These are phyloP conservation scores for Calonectria honghensis DNA, from an alignment of 2,329 filamentous ascomycete species.

Conservation along the genomic window DNA sequence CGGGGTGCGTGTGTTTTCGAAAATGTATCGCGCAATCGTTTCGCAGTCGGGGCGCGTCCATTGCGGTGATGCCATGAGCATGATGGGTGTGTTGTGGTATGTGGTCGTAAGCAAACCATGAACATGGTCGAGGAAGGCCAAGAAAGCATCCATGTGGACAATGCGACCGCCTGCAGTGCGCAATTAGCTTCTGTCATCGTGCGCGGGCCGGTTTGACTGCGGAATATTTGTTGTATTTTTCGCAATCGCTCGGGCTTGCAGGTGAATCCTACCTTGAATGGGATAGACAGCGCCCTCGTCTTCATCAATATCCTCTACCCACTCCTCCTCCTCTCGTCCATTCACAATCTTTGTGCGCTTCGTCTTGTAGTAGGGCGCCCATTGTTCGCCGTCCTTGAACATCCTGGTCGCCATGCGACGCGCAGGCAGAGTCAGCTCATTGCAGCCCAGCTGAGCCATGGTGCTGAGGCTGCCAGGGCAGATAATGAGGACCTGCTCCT, in stretches of 20 bases:
- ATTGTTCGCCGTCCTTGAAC: constrained; percentile 91
- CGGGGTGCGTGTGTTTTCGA: constrained; percentile 97
- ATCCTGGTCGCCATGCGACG: constrained; percentile 93
- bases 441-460: constrained; percentile 91
- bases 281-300: constrained; percentile 94
- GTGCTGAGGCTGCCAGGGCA: constrained; percentile 92
- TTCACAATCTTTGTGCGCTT: constrained; percentile 74
- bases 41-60: constrained; percentile 95
- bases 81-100: constrained; percentile 96
- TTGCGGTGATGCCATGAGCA: constrained; percentile 90
- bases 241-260: constrained; percentile 31
- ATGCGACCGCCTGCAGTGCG: constrained; percentile 81
- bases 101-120: constrained; percentile 92
- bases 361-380: constrained; percentile 84
- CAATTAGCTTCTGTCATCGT: constrained; percentile 41
- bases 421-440: constrained; percentile 92
- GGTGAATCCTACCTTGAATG: constrained; percentile 72
- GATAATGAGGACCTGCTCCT: constrained; percentile 81
- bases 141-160: constrained; percentile 92
- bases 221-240: background rate
- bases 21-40: constrained; percentile 92
- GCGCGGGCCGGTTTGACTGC: background rate
- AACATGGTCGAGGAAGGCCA: constrained; percentile 93
- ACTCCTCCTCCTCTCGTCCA: constrained; percentile 77
- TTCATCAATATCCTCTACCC: constrained; percentile 91